phyloP scores from a whole-genome alignment of 768 basidiomycete genomes.

The Tricholoma furcatifolium region DNA sequence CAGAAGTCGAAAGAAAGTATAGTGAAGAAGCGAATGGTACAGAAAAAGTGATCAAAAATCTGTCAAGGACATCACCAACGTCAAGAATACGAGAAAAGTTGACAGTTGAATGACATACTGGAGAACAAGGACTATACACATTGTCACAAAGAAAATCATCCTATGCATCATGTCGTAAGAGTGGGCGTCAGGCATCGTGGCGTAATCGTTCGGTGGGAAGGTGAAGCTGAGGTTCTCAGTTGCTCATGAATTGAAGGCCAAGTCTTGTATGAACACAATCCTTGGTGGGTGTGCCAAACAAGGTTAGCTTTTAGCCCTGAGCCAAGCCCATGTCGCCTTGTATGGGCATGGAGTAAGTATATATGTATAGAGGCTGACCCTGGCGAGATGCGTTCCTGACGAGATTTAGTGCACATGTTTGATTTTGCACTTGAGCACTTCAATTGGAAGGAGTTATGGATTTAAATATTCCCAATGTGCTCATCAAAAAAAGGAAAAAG shows the following conservation, averaged over 20 bases:
- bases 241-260: too few relatives aligned
- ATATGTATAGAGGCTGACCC: too few relatives aligned
- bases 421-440: too few relatives aligned
- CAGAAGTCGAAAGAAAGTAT: conserved; percentile 35
- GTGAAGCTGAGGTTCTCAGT: neutral
- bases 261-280: too few relatives aligned
- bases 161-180: conserved; percentile 2
- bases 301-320: too few relatives aligned
- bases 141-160: conserved; percentile 3
- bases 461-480: neutral
- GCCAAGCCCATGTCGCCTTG: too few relatives aligned
- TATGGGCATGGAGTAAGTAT: too few relatives aligned
- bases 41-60: conserved; percentile 34
- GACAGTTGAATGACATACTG: conserved; percentile 4
- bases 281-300: too few relatives aligned
- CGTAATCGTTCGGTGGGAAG: neutral
- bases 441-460: too few relatives aligned
- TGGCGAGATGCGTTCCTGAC: too few relatives aligned
- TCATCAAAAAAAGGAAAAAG: neutral
- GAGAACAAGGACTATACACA: conserved; percentile 10
- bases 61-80: conserved; percentile 8
- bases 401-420: too few relatives aligned
- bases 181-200: conserved; percentile 1
- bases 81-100: neutral
- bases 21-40: conserved; percentile 28